Conservation (phyloP, 257 asterid species). For the Cinchona pubescens region DNA sequence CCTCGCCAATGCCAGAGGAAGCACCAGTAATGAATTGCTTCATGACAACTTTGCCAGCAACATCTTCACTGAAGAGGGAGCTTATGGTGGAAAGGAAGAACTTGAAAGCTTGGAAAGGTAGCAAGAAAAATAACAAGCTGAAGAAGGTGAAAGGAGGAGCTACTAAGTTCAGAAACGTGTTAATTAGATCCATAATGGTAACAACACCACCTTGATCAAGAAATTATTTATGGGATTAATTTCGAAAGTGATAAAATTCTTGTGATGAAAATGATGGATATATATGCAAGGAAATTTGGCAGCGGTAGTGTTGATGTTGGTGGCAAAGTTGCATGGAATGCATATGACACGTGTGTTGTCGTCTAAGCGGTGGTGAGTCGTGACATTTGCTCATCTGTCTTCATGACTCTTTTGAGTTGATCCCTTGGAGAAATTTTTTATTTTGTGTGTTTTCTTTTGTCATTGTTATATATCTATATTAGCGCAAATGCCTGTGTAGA, state of each 20-base stretch:
- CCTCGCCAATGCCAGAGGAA: slow-evolving; percentile 95
- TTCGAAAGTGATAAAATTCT: neutral
- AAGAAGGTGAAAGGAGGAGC: slow-evolving; percentile 69
- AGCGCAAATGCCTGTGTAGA: no score
- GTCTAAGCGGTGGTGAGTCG: slow-evolving; percentile 25
- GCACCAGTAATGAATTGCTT: slow-evolving; percentile 94
- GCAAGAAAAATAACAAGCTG: slow-evolving; percentile 50
- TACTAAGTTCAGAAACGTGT: slow-evolving; percentile 53
- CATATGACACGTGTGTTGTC: slow-evolving; percentile 43
- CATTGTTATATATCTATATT: neutral
- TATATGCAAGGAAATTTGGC: slow-evolving; percentile 7
- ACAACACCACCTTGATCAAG: neutral
- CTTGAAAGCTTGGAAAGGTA: slow-evolving; percentile 64
- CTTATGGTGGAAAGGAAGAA: slow-evolving; percentile 48
- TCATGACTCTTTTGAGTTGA: neutral
- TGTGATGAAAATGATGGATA: neutral
- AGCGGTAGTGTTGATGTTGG: slow-evolving; percentile 13
- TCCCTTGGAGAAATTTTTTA: slow-evolving; percentile 9
- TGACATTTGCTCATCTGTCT: neutral
- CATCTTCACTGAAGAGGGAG: slow-evolving; percentile 52
- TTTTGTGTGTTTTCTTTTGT: neutral
- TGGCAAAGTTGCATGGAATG: slow-evolving; percentile 44
- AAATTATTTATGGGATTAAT: neutral
- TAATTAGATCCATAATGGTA: slow-evolving; percentile 39
- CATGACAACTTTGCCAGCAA: slow-evolving; percentile 66